Percentiles rank a stretch among this genome's conserved stretches.
These are phyloP conservation scores for Teratosphaeria gauchensis DNA, from an alignment of 2,329 filamentous ascomycete genomes.

Conservation along the genomic window DNA sequence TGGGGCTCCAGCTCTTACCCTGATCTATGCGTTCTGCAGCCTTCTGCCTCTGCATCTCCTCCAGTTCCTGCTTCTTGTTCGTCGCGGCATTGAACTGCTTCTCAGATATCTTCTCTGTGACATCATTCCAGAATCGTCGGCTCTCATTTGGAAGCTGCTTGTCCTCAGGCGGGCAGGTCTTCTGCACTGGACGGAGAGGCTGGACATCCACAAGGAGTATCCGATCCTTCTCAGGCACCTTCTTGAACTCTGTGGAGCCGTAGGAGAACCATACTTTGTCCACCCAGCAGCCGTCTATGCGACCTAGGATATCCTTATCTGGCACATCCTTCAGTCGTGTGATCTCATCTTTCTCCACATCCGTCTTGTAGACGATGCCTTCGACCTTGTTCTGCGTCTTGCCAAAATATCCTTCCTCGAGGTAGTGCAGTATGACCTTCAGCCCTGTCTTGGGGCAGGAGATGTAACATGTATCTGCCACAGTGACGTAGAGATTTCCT, in stretches of 20 bases:
- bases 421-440: conserved; percentile 85
- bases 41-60: conserved; percentile 79
- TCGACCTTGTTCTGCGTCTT: conserved; percentile 85
- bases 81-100: conserved; percentile 84
- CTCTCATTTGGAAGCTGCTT: conserved; percentile 83
- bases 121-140: conserved; percentile 73
- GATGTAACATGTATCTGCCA: conserved; percentile 80
- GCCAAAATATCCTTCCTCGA: conserved; percentile 91
- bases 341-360: conserved; percentile 75
- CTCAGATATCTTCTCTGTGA: conserved; percentile 73
- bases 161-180: conserved; percentile 66
- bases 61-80: conserved; percentile 76
- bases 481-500: conserved; percentile 79
- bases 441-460: conserved; percentile 83
- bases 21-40: conserved; percentile 67
- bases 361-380: conserved; percentile 71
- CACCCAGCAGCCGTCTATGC: conserved; percentile 81
- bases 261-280: conserved; percentile 54
- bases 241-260: conserved; percentile 36
- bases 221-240: conserved; percentile 44
- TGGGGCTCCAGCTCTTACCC: conserved; percentile 66
- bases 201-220: conserved; percentile 75
- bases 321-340: conserved; percentile 75
- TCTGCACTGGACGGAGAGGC: conserved; percentile 71
- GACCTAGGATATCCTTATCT: conserved; percentile 70